These are phyloP conservation scores for Millerozyma miso DNA, from an alignment of 805 yeast species.

Conservation along the genomic window DNA sequence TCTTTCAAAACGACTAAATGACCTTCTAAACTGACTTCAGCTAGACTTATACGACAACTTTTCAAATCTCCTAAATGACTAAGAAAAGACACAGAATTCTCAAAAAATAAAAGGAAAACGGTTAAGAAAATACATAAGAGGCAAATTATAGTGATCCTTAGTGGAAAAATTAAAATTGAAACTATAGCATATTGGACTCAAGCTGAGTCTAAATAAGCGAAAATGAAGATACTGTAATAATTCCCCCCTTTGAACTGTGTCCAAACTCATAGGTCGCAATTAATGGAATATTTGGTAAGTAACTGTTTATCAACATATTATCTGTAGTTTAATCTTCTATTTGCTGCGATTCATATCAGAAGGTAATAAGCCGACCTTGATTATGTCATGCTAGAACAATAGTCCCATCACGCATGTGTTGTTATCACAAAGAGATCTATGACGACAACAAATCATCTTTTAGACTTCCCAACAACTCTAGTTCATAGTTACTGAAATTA, in stretches of 20 bases:
- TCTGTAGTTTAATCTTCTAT: too few species aligned
- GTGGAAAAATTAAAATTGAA: background rate
- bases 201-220: too few species aligned
- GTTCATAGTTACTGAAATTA: slow-evolving; percentile 69
- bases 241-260: too few species aligned
- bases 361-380: too few species aligned
- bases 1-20: background rate
- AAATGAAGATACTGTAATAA: too few species aligned
- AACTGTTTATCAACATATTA: too few species aligned
- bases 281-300: too few species aligned
- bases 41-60: background rate
- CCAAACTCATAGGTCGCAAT: too few species aligned
- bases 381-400: background rate
- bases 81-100: background rate
- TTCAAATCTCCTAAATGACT: background rate
- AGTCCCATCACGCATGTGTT: background rate
- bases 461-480: slow-evolving; percentile 43
- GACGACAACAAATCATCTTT: slow-evolving; percentile 26
- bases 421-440: background rate
- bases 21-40: background rate
- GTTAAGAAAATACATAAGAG: background rate
- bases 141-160: background rate
- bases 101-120: too few species aligned
- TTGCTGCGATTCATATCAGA: too few species aligned
- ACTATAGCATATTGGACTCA: background rate